Base-by-base conservation (phyloP, 163 green algal genomes). In the Prototheca wickerhamii region DNA sequence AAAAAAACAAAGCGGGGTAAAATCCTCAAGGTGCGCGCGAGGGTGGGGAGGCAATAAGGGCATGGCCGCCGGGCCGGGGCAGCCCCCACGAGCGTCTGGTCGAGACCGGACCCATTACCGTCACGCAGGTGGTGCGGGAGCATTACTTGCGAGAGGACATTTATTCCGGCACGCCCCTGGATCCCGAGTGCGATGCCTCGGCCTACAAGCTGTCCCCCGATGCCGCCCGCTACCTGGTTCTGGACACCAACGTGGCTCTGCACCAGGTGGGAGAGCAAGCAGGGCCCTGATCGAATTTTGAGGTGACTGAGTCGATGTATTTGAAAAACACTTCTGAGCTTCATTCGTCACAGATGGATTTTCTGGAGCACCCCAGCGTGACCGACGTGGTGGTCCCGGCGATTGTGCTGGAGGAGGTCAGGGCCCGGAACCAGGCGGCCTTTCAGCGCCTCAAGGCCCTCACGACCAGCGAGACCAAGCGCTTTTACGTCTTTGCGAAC, bases 81-180 rank as follows among this genome's bases (percentile, higher is more conserved):
- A 51, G 42, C 42, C 42, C 12, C n/a, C 51, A 18, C 51, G 21
- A n/a, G n/a, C n/a, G n/a, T n/a, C n/a, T n/a, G n/a, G n/a, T n/a
- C n/a, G n/a, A n/a, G n/a, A 33, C 23, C 23, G 51, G 12, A 12
- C 15, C 51, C 51, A 31, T 10, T 37, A 8, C 18, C 35, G 23
- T 35, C 20, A 2, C 58, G 26, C 74, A 93, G 87, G 85, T 95
- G 0, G 86, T 95, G 4, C 66, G 82, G 3, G 92, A 99, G 76
- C 93, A 96, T 65, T 99, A 99, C 70, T 76, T 99, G 12, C 76
- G 93, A 5, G 93, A 98, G 63, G 93, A 99, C 76, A 97, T 99
- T 49, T 88, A 71, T 66, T 91, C 82, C 66, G 89, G 87, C 49
- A 85, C 82, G 0, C 73, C 81, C 2, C 65, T 91, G 43, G 84